phyloP scores from a whole-genome alignment of 1,284 basidiomycete genomes.

The Tilletiopsis washingtonensis region DNA sequence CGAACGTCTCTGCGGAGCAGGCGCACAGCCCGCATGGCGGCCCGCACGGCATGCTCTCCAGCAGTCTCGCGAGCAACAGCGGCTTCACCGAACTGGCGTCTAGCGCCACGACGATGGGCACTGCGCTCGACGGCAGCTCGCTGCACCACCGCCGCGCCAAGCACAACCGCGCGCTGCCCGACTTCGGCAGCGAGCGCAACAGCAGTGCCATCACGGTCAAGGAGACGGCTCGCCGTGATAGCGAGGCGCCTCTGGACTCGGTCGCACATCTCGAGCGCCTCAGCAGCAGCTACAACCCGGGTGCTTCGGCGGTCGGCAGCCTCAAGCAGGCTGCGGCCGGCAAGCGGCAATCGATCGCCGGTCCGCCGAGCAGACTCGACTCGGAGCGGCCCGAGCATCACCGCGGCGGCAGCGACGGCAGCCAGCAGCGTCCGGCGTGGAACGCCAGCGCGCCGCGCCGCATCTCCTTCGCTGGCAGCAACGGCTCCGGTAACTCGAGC shows the following conservation, averaged over 20 bases:
- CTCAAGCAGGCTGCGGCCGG: constrained; percentile 25
- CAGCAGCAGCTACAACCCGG: too few relatives aligned
- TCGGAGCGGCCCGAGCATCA: constrained; percentile 2
- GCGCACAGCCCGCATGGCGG: constrained; percentile 18
- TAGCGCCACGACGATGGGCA: constrained; percentile 21
- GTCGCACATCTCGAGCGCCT: neutral
- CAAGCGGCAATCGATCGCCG: constrained; percentile 1
- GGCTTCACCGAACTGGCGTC: constrained; percentile 27
- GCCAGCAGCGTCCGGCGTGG: too few relatives aligned
- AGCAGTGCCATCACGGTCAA: neutral
- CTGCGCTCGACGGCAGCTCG: neutral
- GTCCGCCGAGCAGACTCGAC: neutral
- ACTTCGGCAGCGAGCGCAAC: neutral
- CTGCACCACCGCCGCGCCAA: neutral
- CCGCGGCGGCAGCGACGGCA: constrained; percentile 1
- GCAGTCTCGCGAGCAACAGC: constrained; percentile 19
- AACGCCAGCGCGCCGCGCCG: too few relatives aligned
- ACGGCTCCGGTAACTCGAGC: constrained; percentile 12
- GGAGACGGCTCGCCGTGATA: too few relatives aligned
- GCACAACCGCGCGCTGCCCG: too few relatives aligned
- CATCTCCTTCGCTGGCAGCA: too few relatives aligned
- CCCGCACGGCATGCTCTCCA: constrained; percentile 14
- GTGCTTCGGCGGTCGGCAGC: constrained; percentile 19
- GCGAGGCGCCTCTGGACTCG: too few relatives aligned
- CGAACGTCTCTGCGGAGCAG: constrained; percentile 23